phyloP scores from a whole-genome alignment of 805 yeast genomes.

The Lipomyces chichibuensis region DNA sequence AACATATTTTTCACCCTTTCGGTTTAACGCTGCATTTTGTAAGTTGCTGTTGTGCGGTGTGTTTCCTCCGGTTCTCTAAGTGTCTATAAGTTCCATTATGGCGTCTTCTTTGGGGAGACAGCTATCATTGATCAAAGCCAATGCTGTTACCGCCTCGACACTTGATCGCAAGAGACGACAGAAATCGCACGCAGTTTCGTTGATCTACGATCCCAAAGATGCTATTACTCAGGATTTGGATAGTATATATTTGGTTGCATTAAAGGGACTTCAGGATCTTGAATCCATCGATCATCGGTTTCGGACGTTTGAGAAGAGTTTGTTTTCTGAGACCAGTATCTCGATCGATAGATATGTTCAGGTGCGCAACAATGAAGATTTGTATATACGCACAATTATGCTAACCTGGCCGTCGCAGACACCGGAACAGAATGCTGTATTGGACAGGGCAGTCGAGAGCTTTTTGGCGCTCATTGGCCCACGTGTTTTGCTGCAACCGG shows the following conservation, averaged over 20 bases:
- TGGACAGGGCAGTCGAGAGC: conserved; percentile 73
- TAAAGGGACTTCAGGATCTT: conserved; percentile 76
- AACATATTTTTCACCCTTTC: no score
- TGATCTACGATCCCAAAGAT: conserved; percentile 78
- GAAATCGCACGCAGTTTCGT: conserved; percentile 83
- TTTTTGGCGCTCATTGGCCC: conserved; percentile 77
- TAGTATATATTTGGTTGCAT: conserved; percentile 67
- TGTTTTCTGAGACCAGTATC: conserved; percentile 83
- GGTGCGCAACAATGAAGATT: conserved; percentile 35
- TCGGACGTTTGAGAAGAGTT: conserved; percentile 63
- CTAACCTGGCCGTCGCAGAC: conserved; percentile 42
- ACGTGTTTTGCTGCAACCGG: conserved; percentile 71
- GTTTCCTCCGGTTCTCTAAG: background rate
- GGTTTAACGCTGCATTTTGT: background rate
- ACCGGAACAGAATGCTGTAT: conserved; percentile 70
- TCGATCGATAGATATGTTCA: conserved; percentile 81
- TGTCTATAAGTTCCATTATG: conserved; percentile 14
- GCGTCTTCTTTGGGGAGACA: conserved; percentile 75
- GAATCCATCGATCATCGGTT: conserved; percentile 75
- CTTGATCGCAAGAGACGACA: conserved; percentile 73
- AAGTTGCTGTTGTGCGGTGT: background rate
- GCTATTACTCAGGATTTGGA: conserved; percentile 97
- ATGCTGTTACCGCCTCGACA: conserved; percentile 23
- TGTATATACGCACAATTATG: background rate
- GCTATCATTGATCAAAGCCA: conserved; percentile 60